phyloP scores from a whole-genome alignment of 1,284 basidiomycete species.

The Cystobasidium pallidum region DNA sequence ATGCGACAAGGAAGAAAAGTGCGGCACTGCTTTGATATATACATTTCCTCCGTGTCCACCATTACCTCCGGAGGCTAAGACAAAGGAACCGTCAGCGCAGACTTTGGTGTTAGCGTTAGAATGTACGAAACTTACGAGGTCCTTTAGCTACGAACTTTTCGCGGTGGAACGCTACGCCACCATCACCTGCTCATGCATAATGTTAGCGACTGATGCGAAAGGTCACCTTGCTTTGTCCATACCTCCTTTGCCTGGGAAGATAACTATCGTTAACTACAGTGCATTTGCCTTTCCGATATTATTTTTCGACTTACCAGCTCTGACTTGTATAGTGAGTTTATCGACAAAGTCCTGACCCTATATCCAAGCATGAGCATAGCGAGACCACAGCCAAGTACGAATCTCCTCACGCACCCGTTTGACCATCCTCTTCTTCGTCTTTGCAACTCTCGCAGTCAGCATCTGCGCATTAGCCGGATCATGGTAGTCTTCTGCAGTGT shows the following conservation, averaged over 20 bases:
- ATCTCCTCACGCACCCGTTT: slow-evolving; percentile 18
- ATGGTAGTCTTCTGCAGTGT: slow-evolving; percentile 35
- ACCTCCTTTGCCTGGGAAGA: slow-evolving; percentile 41
- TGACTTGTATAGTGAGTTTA: slow-evolving; percentile 72
- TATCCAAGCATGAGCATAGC: not conserved
- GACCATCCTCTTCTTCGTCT: slow-evolving; percentile 41
- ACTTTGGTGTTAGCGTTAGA: not conserved
- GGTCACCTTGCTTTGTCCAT: not conserved
- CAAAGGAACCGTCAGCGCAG: not conserved
- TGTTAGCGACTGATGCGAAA: not conserved
- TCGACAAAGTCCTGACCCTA: slow-evolving; percentile 81
- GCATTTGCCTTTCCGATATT: slow-evolving; percentile 47
- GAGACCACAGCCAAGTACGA: not conserved
- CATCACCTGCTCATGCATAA: slow-evolving; percentile 43
- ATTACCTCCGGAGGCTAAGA: slow-evolving; percentile 76
- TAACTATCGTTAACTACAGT: not conserved
- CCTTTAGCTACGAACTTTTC: slow-evolving; percentile 58
- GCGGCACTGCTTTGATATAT: slow-evolving; percentile 74
- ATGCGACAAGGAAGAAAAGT: slow-evolving; percentile 74
- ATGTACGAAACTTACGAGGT: slow-evolving; percentile 69
- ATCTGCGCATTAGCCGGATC: slow-evolving; percentile 26
- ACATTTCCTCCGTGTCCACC: slow-evolving; percentile 86
- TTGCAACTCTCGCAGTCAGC: slow-evolving; percentile 26
- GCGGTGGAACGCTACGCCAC: slow-evolving; percentile 47
- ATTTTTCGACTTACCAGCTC: slow-evolving; percentile 64